Conservation (phyloP, 495 filamentous ascomycete species). For the Aspergillus biplanus region DNA sequence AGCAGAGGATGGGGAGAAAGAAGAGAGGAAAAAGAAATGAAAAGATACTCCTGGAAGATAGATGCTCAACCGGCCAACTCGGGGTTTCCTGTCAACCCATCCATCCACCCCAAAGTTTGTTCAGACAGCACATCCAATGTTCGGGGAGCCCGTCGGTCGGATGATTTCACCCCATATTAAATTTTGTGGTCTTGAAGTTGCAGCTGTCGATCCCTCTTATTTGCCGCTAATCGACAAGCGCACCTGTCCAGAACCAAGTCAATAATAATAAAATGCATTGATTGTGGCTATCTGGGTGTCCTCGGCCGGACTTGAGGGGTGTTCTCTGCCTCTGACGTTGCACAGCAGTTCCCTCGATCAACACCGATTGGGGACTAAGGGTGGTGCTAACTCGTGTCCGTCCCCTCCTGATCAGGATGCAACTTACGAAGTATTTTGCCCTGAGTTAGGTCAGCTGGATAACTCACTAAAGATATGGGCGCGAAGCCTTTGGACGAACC, state of each 20-base stretch:
- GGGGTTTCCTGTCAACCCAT: neutral
- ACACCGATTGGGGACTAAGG: neutral
- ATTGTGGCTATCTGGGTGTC: neutral
- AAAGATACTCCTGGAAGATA: neutral
- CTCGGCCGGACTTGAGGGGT: neutral
- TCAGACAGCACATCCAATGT: neutral
- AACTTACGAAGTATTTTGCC: neutral
- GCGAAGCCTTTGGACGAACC: slow-evolving; percentile 15
- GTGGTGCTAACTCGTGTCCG: neutral
- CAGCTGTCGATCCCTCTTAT: slow-evolving; percentile 18
- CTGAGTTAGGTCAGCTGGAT: too few species aligned
- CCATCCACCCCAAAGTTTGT: neutral
- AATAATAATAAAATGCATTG: too few species aligned
- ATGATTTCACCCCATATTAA: neutral
- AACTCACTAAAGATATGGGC: neutral
- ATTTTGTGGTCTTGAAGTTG: neutral
- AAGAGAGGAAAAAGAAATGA: neutral
- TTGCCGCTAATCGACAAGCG: slow-evolving; percentile 7
- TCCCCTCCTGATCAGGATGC: neutral
- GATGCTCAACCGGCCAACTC: neutral
- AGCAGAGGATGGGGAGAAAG: neutral
- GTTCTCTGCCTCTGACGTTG: slow-evolving; percentile 16
- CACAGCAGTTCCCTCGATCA: slow-evolving; percentile 11
- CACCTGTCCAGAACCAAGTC: neutral
- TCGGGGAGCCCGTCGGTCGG: neutral